Evolutionary conservation across 768 basidiomycete genomes (phyloP), one percentile per base, ranked within the genome.

Genomic region (Lactarius sanguifluus): DNA sequence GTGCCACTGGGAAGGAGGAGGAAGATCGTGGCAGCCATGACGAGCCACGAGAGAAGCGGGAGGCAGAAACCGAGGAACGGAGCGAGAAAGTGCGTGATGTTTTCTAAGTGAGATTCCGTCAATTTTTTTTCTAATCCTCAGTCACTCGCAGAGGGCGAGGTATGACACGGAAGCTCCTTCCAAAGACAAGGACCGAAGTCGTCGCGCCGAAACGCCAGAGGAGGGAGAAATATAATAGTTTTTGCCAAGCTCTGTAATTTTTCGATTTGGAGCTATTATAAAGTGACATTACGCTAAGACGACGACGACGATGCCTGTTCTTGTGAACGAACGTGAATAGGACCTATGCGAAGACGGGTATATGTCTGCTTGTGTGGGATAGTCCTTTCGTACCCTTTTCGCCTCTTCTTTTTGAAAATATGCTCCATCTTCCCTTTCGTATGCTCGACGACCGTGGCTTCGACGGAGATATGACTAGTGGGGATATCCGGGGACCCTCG

Each of bases 321-420:
- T 68, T 61, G 64, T 25, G 59, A n/a, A 59, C 34, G 45, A 66
- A 89, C 77, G 59, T 81, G 76, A 70, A 99, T 94, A 56, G 89
- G 83, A 23, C 95, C 94, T 70, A 99, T 90, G 60, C 96, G 84
- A 65, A 99, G 83, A 74, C 95, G 86, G n/a, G 96, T 98, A 80
- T 92, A 98, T 2, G 90, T 91, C 75, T 95, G 94, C 77, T 98
- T 98, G 77, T 94, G 90, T 75, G 86, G 84, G 70, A 98, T 92
- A 9, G 92, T 94, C 79, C 93, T 92, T 79, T 91, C 86, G 79
- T 98, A 98, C 12, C 96, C 95, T 82, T 98, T 98, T 87, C 97
- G 88, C 79, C 95, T 81, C 82, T 98, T 99, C 82, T 96, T 96
- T 83, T 98, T 97, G 79, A 96, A 86, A 62, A 92, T 91, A 72